These are phyloP conservation scores for Plasmodium vivax DNA, from an alignment of 169 alveolate genomes.

Conservation along the genomic window DNA sequence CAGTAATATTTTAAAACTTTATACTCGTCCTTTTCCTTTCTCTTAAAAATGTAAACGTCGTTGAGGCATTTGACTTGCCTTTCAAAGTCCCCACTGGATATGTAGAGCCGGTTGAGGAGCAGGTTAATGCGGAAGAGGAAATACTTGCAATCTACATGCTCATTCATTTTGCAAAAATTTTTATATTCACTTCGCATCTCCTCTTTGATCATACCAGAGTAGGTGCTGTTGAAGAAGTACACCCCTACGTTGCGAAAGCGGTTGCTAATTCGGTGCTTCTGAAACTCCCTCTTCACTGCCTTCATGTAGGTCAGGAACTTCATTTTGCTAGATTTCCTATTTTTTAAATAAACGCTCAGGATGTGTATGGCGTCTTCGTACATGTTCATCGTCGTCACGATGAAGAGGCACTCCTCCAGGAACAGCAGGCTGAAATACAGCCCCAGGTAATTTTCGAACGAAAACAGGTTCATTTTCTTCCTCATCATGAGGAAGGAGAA, in stretches of 20 bases:
- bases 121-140: slow-evolving; percentile 37
- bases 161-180: slow-evolving; percentile 5
- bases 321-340: slow-evolving; percentile 22
- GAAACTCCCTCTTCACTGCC: slow-evolving; percentile 39
- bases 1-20: slow-evolving; percentile 43
- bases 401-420: slow-evolving; percentile 63
- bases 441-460: slow-evolving; percentile 73
- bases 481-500: slow-evolving; percentile 40
- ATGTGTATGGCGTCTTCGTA: slow-evolving; percentile 62
- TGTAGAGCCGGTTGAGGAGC: slow-evolving; percentile 31
- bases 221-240: slow-evolving; percentile 36
- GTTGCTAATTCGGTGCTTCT: not conserved
- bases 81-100: slow-evolving; percentile 51
- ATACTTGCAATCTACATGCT: slow-evolving; percentile 48
- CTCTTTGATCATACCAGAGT: slow-evolving; percentile 22
- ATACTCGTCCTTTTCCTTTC: slow-evolving; percentile 65
- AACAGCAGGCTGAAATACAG: slow-evolving; percentile 52
- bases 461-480: slow-evolving; percentile 43
- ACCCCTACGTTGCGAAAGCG: not conserved
- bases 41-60: slow-evolving; percentile 29
- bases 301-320: slow-evolving; percentile 37
- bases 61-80: slow-evolving; percentile 49
- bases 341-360: slow-evolving; percentile 42
- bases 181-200: slow-evolving; percentile 33
- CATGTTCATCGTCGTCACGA: slow-evolving; percentile 63